Evolutionary conservation across 163 green algal genomes (phyloP), one percentile per base, ranked within the genome.

Genomic region (Scenedesmus sp.): DNA sequence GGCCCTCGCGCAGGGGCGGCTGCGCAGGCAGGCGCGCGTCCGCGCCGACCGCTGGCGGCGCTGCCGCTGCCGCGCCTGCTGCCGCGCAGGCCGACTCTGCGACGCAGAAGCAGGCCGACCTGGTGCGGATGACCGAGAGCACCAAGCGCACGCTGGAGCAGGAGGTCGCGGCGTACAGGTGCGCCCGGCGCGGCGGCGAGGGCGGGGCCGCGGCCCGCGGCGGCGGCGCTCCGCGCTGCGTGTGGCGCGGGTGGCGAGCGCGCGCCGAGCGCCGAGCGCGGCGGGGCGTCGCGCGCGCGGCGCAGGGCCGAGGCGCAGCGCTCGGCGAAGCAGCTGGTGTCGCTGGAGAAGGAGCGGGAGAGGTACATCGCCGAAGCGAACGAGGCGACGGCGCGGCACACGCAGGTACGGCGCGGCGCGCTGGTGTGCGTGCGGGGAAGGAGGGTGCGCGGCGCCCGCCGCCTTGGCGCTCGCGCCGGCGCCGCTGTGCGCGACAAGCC

Each of bases 111-210:
- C 93, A 98, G 83, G 57, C 89, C 7, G 92, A 98, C 70, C 67
- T 97, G 22, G 91, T 97, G 24, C 93, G 92, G 75, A 93, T 97
- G 60, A 93, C 95, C 39, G 93, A 98, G 62, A 92, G 92, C 76
- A 94, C 89, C 33, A 93, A 91, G 83, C 88, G 88, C 63, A 97
- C 93, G 67, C 84, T 97, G 71, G 93, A 97, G 89, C 91, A 96
- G 85, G 94, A 97, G 83, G 54, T 78, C 26, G 36, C 70, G 44
- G 18, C 56, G 17, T 78, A 78, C 42, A 76, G 67, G 67, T 76
- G 36, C 17, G 60, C 3, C 28, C 39, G 39, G 33, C 6, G 17
- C 17, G 14, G 5, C 4, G 1, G 60, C 60, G 20, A 50, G 31
- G 29, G n/a, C n/a, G n/a, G n/a, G n/a, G n/a, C n/a, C n/a, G n/a